Conservation (phyloP, 495 filamentous ascomycete genomes). For the Aspergillus kassunensis region DNA sequence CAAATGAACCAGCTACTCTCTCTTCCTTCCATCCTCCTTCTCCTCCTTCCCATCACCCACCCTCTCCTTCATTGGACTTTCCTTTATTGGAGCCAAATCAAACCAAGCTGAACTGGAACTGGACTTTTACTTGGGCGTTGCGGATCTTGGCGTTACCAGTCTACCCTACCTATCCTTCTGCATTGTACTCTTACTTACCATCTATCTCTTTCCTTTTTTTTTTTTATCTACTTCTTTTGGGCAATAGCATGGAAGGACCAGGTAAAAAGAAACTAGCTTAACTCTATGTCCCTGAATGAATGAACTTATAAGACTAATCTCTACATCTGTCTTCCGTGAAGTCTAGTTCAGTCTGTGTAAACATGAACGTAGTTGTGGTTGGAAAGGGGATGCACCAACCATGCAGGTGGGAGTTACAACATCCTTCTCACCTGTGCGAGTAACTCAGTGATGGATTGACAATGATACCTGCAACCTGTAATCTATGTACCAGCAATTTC, state of each 20-base stretch:
- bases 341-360: no score
- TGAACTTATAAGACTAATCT: no score
- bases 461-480: no score
- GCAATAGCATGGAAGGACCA: background rate
- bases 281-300: no score
- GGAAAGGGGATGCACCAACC: background rate
- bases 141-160: constrained; percentile 1
- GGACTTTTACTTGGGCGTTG: background rate
- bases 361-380: no score
- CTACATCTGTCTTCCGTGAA: no score
- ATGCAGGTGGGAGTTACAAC: no score
- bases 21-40: background rate
- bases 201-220: background rate
- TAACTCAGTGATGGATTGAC: no score
- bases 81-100: no score
- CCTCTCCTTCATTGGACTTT: background rate
- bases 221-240: background rate
- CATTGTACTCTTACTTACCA: background rate
- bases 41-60: background rate
- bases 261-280: background rate
- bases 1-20: constrained; percentile 20
- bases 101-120: no score
- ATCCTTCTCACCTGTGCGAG: no score
- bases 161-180: background rate
- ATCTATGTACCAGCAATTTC: no score